phyloP scores from a whole-genome alignment of 2,329 filamentous ascomycete genomes.

The Helotiales sp. region DNA sequence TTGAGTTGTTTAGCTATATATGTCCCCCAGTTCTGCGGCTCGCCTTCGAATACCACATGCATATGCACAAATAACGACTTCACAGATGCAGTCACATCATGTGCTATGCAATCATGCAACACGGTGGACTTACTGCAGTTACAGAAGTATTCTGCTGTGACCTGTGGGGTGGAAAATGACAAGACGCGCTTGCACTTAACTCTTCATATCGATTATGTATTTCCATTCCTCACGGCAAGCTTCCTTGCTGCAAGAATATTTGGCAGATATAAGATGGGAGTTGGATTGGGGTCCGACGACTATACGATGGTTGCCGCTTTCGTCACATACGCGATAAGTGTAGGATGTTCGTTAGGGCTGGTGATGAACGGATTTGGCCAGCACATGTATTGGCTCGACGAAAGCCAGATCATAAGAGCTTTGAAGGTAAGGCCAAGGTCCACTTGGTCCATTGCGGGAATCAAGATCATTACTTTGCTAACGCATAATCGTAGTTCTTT shows the following conservation, averaged over 20 bases:
- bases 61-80: conserved; percentile 6
- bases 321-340: conserved; percentile 1
- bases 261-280: conserved; percentile 6
- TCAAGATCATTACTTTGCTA: background rate
- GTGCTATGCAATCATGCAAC: conserved; percentile 11
- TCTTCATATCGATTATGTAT: conserved; percentile 5
- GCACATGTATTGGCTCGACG: conserved; percentile 10
- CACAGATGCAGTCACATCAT: conserved; percentile 4
- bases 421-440: background rate
- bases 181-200: conserved; percentile 7
- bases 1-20: conserved; percentile 20
- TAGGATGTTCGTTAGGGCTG: conserved; percentile 8
- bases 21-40: conserved; percentile 13
- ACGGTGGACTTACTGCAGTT: conserved; percentile 6
- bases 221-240: conserved; percentile 6
- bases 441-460: background rate
- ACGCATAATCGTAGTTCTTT: conserved; percentile 6
- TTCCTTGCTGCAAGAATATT: conserved; percentile 7
- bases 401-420: background rate
- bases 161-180: conserved; percentile 14
- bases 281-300: conserved; percentile 15
- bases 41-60: conserved; percentile 12
- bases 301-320: conserved; percentile 11
- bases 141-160: conserved; percentile 7
- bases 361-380: conserved; percentile 10